Evolutionary conservation across 371 early-diverging fungal species (phyloP).

Genomic region (Capillidium rhysosporum): DNA sequence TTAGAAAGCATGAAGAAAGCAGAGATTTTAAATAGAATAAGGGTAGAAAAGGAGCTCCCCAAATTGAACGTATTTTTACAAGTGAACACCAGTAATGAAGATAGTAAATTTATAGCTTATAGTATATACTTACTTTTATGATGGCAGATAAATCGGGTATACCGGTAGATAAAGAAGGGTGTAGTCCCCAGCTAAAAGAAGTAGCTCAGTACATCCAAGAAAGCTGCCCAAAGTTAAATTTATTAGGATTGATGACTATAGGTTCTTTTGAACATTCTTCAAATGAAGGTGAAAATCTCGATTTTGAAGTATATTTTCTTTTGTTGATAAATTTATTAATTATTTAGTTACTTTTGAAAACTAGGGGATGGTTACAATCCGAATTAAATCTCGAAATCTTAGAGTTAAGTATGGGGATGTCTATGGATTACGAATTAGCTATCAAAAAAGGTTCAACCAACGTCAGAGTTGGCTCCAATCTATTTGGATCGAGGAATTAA

Average conservation of each 20-base stretch:
- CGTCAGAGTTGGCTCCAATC: slow-evolving; percentile 73
- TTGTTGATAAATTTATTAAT: background rate
- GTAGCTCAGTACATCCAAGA: slow-evolving; percentile 40
- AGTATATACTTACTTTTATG: background rate
- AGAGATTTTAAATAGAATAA: slow-evolving; percentile 51
- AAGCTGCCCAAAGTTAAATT: slow-evolving; percentile 37
- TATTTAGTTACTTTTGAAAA: background rate
- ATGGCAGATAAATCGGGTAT: slow-evolving; percentile 61
- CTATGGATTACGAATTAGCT: slow-evolving; percentile 75
- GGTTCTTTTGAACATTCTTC: slow-evolving; percentile 42
- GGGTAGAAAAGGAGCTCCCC: slow-evolving; percentile 19
- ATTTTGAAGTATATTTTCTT: slow-evolving; percentile 39
- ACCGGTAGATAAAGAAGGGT: slow-evolving; percentile 16
- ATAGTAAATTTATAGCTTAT: slow-evolving; percentile 21
- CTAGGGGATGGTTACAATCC: background rate
- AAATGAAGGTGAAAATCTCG: slow-evolving; percentile 54
- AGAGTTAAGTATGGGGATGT: slow-evolving; percentile 94
- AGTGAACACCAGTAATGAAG: slow-evolving; percentile 87
- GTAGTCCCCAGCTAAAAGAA: slow-evolving; percentile 2
- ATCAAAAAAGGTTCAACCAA: slow-evolving; percentile 70
- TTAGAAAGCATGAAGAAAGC: slow-evolving; percentile 72
- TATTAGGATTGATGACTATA: slow-evolving; percentile 90
- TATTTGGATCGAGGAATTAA: slow-evolving; percentile 54
- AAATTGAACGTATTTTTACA: slow-evolving; percentile 64
- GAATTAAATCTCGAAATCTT: slow-evolving; percentile 13